Evolutionary conservation across 2,329 filamentous ascomycete species (phyloP).

Genomic region (Clathrospora elynae): DNA sequence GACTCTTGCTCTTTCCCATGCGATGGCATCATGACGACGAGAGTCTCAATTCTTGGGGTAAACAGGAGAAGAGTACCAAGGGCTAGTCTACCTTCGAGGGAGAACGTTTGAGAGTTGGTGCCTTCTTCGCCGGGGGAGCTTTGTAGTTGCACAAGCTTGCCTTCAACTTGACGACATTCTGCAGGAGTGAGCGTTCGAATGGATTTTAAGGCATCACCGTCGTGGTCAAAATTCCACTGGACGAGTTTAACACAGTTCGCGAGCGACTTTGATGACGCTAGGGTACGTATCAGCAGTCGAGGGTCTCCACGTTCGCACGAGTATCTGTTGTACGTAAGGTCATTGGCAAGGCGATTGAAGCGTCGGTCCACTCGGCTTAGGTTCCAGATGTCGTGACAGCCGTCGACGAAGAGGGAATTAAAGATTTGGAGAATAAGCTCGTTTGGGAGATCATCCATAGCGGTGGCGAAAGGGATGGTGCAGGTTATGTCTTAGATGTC

Average conservation of each 20-base stretch:
- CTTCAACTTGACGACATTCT: too few relatives aligned
- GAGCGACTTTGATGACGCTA: slow-evolving; percentile 4
- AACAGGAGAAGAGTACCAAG: too few relatives aligned
- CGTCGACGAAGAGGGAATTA: not conserved
- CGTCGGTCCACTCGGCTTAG: slow-evolving; percentile 8
- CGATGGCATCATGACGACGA: too few relatives aligned
- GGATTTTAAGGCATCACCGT: too few relatives aligned
- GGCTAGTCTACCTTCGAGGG: too few relatives aligned
- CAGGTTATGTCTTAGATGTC: too few relatives aligned
- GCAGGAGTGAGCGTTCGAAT: too few relatives aligned
- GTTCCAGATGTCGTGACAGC: not conserved
- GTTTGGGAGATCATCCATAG: slow-evolving; percentile 9
- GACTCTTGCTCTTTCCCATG: too few relatives aligned
- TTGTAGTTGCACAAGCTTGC: too few relatives aligned
- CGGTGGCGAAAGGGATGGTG: not conserved
- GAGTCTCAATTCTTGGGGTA: too few relatives aligned
- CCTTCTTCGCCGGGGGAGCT: too few relatives aligned
- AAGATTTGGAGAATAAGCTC: slow-evolving; percentile 11
- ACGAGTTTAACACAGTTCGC: slow-evolving; percentile 2
- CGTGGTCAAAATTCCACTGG: slow-evolving; percentile 10
- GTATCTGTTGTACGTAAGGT: slow-evolving; percentile 2
- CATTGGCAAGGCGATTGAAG: slow-evolving; percentile 5
- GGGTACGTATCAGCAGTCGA: slow-evolving; percentile 8
- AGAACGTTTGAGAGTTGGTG: too few relatives aligned
- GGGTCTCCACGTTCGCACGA: not conserved